A percentile compares a stretch with the other conserved stretches of the same genome.
phyloP scores from a whole-genome alignment of 805 yeast species.

The Candida qinlingensis region DNA sequence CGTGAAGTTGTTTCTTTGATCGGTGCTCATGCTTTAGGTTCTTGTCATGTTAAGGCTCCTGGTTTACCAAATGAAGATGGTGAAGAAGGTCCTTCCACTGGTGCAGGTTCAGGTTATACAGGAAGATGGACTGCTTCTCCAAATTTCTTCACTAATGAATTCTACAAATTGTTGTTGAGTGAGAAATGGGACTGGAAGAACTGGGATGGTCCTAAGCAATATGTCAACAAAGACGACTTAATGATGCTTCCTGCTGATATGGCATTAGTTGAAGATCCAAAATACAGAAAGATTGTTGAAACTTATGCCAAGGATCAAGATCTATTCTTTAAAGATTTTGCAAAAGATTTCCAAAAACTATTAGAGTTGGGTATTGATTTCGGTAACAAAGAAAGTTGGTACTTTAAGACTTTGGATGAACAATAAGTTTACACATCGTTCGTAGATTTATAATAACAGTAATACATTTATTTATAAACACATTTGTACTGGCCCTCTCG shows the following conservation, averaged over 20 bases:
- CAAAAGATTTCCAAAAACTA: conserved; percentile 61
- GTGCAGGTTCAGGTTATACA: conserved; percentile 65
- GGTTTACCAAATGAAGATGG: conserved; percentile 14
- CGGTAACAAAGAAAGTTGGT: conserved; percentile 36
- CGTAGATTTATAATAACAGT: no score
- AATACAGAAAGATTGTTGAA: conserved; percentile 56
- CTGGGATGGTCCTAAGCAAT: conserved; percentile 61
- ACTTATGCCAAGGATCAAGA: conserved; percentile 63
- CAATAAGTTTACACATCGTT: conserved; percentile 29
- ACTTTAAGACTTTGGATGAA: conserved; percentile 66
- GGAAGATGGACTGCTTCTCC: conserved; percentile 91
- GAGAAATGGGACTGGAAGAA: conserved; percentile 51
- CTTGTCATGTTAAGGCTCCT: conserved; percentile 53
- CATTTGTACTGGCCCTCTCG: no score
- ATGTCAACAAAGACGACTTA: conserved; percentile 52
- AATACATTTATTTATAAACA: no score
- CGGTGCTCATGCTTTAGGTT: conserved; percentile 75
- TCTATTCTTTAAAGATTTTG: conserved; percentile 57
- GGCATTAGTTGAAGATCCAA: conserved; percentile 58
- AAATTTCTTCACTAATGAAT: conserved; percentile 68
- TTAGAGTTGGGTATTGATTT: conserved; percentile 73
- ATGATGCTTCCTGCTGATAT: conserved; percentile 89
- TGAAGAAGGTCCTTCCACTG: conserved; percentile 14
- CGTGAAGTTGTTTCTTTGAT: conserved; percentile 68
- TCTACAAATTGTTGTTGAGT: conserved; percentile 51